Conservation (phyloP, 2,329 filamentous ascomycete genomes). For the Paecilomyces variotii region DNA sequence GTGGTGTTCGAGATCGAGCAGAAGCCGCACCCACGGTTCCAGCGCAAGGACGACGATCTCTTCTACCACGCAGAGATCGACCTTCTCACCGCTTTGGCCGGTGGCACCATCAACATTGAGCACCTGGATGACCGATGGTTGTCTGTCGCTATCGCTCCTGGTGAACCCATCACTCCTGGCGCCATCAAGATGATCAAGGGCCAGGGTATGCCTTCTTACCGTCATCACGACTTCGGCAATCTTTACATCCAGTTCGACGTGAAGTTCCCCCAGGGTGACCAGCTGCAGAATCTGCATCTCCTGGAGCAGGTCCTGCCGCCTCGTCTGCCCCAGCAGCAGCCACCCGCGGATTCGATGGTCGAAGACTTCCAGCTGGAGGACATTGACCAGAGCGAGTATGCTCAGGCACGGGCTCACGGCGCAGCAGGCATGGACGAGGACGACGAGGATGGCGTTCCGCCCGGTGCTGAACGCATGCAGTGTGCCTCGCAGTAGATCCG, state of each 20-base stretch:
- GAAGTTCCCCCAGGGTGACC: conserved; percentile 80
- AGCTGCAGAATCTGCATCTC: conserved; percentile 62
- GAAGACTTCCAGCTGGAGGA: conserved; percentile 85
- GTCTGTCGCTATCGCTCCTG: conserved; percentile 82
- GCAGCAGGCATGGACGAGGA: conserved; percentile 60
- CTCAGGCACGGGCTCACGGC: conserved; percentile 59
- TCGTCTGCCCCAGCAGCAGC: conserved; percentile 54
- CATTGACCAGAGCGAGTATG: conserved; percentile 60
- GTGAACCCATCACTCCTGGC: conserved; percentile 87
- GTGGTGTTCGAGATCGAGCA: conserved; percentile 99
- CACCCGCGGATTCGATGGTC: conserved; percentile 79
- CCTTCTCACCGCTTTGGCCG: conserved; percentile 85
- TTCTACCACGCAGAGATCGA: conserved; percentile 95
- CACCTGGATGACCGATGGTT: conserved; percentile 97
- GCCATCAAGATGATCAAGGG: conserved; percentile 88
- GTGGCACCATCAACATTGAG: conserved; percentile 85
- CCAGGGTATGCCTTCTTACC: conserved; percentile 93
- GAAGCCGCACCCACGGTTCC: conserved; percentile 95
- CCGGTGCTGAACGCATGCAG: conserved; percentile 43
- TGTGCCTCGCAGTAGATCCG: conserved; percentile 43
- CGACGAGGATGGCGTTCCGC: conserved; percentile 47
- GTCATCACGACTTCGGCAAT: conserved; percentile 93
- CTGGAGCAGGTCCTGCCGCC: conserved; percentile 81
- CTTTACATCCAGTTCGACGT: conserved; percentile 96
- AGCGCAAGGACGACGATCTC: conserved; percentile 90